These are phyloP conservation scores for Aeschynomene evenia DNA, from an alignment of 306 rosid species.

Conservation along the genomic window DNA sequence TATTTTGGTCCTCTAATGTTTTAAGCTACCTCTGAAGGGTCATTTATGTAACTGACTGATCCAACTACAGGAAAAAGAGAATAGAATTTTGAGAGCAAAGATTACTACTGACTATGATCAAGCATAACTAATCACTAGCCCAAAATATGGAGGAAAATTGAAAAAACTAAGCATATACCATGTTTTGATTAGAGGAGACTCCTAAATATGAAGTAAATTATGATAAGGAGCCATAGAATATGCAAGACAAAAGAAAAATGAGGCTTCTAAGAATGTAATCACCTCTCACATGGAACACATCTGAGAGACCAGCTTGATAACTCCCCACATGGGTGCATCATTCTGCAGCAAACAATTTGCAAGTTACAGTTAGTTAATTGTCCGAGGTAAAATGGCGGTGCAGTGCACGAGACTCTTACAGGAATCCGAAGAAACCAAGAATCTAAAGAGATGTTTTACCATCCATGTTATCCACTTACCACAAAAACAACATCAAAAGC, in stretches of 20 bases:
- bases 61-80: neutral
- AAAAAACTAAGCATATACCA: neutral
- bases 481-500: constrained; percentile 80
- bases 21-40: neutral
- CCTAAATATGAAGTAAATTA: neutral
- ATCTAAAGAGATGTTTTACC: neutral
- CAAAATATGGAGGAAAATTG: neutral
- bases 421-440: constrained; percentile 14
- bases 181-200: neutral
- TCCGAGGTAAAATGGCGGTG: no score
- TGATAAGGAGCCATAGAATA: constrained; percentile 13
- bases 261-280: constrained; percentile 32
- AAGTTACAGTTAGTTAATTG: constrained; percentile 16
- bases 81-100: constrained; percentile 1
- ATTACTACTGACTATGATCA: neutral
- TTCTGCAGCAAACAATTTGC: constrained; percentile 62
- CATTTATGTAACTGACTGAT: neutral
- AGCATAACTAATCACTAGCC: constrained; percentile 2
- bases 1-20: neutral
- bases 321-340: constrained; percentile 85
- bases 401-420: no score
- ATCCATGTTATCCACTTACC: constrained; percentile 52
- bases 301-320: constrained; percentile 64
- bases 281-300: constrained; percentile 49
- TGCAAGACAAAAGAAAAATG: constrained; percentile 1